Conservation (phyloP, 768 basidiomycete genomes). For the Melanogaster broomeanus region DNA sequence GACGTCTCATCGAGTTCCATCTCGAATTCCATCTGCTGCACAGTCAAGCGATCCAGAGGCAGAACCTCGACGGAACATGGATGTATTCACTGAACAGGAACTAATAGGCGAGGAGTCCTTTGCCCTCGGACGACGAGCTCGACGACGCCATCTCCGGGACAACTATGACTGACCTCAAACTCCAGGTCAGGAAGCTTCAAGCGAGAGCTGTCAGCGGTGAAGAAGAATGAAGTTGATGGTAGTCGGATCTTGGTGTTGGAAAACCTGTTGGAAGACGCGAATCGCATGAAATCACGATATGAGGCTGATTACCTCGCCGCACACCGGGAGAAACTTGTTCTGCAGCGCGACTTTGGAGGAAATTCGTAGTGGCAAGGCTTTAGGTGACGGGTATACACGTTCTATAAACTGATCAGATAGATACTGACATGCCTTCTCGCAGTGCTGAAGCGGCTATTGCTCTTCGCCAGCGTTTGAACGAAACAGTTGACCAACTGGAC, state of each 20-base stretch:
- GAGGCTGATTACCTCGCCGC: slow-evolving; percentile 84
- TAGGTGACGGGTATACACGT: slow-evolving; percentile 72
- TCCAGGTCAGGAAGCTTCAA: slow-evolving; percentile 82
- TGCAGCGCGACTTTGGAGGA: slow-evolving; percentile 86
- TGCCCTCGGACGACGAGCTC: slow-evolving; percentile 82
- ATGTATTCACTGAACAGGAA: slow-evolving; percentile 48
- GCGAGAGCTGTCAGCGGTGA: slow-evolving; percentile 75
- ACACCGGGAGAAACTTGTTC: slow-evolving; percentile 78
- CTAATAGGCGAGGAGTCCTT: slow-evolving; percentile 49
- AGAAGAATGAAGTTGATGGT: slow-evolving; percentile 74
- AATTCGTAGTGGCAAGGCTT: slow-evolving; percentile 81
- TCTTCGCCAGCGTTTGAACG: slow-evolving; percentile 82
- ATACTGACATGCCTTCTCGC: slow-evolving; percentile 4
- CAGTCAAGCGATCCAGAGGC: slow-evolving; percentile 23
- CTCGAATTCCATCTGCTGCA: slow-evolving; percentile 39
- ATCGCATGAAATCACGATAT: slow-evolving; percentile 85
- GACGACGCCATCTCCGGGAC: slow-evolving; percentile 82
- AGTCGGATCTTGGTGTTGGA: slow-evolving; percentile 84
- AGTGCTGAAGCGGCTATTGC: slow-evolving; percentile 89
- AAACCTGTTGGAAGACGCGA: slow-evolving; percentile 89
- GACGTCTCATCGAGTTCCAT: slow-evolving; percentile 49
- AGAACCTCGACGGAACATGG: slow-evolving; percentile 18
- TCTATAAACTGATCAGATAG: background rate
- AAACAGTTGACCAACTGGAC: slow-evolving; percentile 83
- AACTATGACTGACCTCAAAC: slow-evolving; percentile 90